Evolutionary conservation across 768 basidiomycete species (phyloP), one percentile per base, ranked within the genome.

Genomic region (Tricholoma hemisulphureum): DNA sequence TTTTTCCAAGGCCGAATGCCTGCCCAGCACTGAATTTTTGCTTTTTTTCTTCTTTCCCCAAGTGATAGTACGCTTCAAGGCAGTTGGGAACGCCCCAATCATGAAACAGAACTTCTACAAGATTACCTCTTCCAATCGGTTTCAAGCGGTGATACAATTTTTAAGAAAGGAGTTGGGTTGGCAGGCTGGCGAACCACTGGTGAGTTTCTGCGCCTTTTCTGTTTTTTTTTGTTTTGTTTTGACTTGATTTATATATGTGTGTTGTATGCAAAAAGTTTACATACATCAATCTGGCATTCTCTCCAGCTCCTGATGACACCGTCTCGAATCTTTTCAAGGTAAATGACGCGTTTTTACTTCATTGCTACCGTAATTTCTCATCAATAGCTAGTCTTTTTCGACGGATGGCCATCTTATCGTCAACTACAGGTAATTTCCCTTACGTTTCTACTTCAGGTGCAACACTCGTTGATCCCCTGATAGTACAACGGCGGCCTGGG

Each of bases 61-160:
- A 98, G 95, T 97, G 48, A 87, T 97, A 58, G 92, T 98, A 16
- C 86, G 95, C 41, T 98, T 98, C 83, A 95, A 95, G 71, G 94
- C 95, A 3, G 91, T 96, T 7, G 95, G 95, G 50, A 95, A 95
- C 65, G 95, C 95, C 2, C 95, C 95, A 1, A 95, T 98, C 66
- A 96, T 98, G 95, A 95, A 91, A 75, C 93, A 95, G 76, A 97
- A 95, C 76, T 91, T 94, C 64, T 97, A 93, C 84, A 95, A 94
- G 80, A 95, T 98, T 65, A 93, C 94, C 0, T 91, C 94, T 16
- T 87, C 89, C 41, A 93, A 96, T 71, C 82, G 89, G 58, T 98
- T 97, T 65, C 93, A 96, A 70, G 90, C 93, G 8, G 95, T 98
- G 57, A 93, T 95, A 51, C 87, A 91, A 65, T 96, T 98, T 71